Evolutionary conservation across 2,329 filamentous ascomycete genomes (phyloP), one percentile per base, ranked within the genome.

Genomic region (Fusarium veterinarium): DNA sequence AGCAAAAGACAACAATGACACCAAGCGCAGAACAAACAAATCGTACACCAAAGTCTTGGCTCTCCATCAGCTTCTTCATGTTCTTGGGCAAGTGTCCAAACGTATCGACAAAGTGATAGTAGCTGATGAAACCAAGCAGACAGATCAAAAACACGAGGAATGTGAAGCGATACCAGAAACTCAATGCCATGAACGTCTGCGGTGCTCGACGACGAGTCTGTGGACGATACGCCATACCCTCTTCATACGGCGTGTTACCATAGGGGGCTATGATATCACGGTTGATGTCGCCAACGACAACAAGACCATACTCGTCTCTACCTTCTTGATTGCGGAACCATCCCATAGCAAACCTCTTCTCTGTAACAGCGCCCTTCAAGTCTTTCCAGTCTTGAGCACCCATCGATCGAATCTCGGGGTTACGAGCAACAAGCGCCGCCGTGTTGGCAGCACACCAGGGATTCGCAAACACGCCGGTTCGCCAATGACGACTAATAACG

Each of bases 21-120:
- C 84, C 85, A 0, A 85, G 59, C 0, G 77, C 75, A 6, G 84
- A 83, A 53, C 83, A 81, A 12, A 86, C 71, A 57, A 86, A 86
- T 12, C 84, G 77, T 1, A 84, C 81, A 9, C 84, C 84, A 56
- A 86, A 84, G 6, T 76, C 77, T 65, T 84, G 79, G n/a, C 79
- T 78, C 48, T 83, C 80, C 76, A 86, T 76, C 77, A 64, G 81
- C 79, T 25, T 72, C 71, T 64, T 81, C 76, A 66, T 83, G 78
- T 33, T 65, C 69, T 31, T 71, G 69, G 42, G 64, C 14, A 81
- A 67, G 12, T 61, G 41, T 6, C 66, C 41, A 28, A 73, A 73
- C 6, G 70, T 83, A 75, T 75, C 60, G 20, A 71, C 57, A 61
- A 75, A 67, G 41, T 76, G 74, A 16, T 85, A 85, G 53, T 83